These are phyloP conservation scores for Trametes sanguinea DNA, from an alignment of 768 basidiomycete genomes.

Conservation along the genomic window DNA sequence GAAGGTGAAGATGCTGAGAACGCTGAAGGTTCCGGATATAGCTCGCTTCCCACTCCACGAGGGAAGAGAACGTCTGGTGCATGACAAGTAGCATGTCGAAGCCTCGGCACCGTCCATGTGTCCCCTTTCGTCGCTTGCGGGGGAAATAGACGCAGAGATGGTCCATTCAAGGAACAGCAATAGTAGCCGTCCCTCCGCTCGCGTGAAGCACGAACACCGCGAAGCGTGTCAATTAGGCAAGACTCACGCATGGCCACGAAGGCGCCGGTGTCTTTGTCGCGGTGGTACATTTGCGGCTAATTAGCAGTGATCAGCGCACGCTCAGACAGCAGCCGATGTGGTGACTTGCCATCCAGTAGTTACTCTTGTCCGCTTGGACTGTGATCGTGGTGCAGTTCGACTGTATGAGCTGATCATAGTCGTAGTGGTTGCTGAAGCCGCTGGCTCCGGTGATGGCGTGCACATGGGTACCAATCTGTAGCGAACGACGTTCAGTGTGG, in stretches of 20 bases:
- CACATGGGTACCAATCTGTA: constrained; percentile 20
- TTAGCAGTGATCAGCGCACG: neutral
- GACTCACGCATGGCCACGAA: constrained; percentile 22
- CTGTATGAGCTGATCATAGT: constrained; percentile 16
- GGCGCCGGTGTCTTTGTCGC: constrained; percentile 22
- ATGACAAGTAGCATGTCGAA: neutral
- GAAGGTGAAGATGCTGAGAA: neutral
- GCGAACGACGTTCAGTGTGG: too few species aligned
- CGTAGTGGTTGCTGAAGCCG: constrained; percentile 19
- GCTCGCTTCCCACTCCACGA: neutral
- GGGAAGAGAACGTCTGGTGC: neutral
- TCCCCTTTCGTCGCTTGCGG: neutral
- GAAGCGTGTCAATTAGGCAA: neutral
- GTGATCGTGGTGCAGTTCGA: constrained; percentile 23
- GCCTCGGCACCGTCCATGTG: neutral
- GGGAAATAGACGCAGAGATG: neutral
- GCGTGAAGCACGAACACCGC: neutral
- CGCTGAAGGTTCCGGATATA: neutral
- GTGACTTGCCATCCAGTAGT: constrained; percentile 28
- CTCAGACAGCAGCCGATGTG: neutral
- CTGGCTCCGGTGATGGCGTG: constrained; percentile 22
- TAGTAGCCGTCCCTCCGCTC: neutral
- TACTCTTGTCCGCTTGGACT: constrained; percentile 26
- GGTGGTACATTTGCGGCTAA: constrained; percentile 26
- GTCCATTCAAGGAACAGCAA: neutral